A percentile compares a stretch with the other conserved stretches of the same genome.
phyloP scores from a whole-genome alignment of 23 red algal genomes.

The Chondrus crispus region DNA sequence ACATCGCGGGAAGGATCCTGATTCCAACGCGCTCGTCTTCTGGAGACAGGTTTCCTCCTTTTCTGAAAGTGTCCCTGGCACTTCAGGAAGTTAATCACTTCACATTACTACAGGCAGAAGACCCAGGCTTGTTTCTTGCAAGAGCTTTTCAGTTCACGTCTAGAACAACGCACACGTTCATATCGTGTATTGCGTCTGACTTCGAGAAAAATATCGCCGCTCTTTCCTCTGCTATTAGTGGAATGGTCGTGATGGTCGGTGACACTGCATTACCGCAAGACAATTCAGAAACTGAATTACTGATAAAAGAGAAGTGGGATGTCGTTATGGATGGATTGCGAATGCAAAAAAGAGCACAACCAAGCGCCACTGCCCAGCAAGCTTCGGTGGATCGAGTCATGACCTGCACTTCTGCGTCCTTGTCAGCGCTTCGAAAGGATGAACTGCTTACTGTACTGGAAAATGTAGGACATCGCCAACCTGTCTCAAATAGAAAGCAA shows the following conservation, averaged over 20 bases:
- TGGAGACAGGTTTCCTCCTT: not conserved
- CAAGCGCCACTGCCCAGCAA: too few species aligned
- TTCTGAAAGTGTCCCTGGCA: not conserved
- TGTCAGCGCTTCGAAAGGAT: not conserved
- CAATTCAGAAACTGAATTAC: not conserved
- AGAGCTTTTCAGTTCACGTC: constrained; percentile 22
- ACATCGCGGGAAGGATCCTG: not conserved
- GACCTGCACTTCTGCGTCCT: not conserved
- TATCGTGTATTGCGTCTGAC: not conserved
- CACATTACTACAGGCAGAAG: constrained; percentile 3
- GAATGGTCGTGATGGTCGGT: not conserved
- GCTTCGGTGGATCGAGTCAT: not conserved
- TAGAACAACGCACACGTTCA: not conserved
- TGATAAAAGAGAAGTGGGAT: not conserved
- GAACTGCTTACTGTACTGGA: not conserved
- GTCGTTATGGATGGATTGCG: not conserved
- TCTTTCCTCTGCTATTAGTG: not conserved
- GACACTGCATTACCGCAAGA: not conserved
- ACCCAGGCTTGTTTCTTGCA: constrained; percentile 23
- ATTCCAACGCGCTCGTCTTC: too few species aligned
- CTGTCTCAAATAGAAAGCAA: not conserved
- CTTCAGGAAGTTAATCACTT: not conserved
- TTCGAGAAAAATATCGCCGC: not conserved
- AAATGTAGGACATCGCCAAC: not conserved
- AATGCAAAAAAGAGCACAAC: not conserved